Percentiles rank a stretch among this genome's conserved stretches.
These are phyloP conservation scores for Anastatica hierochuntica DNA, from an alignment of 345 rosid genomes.

Conservation along the genomic window DNA sequence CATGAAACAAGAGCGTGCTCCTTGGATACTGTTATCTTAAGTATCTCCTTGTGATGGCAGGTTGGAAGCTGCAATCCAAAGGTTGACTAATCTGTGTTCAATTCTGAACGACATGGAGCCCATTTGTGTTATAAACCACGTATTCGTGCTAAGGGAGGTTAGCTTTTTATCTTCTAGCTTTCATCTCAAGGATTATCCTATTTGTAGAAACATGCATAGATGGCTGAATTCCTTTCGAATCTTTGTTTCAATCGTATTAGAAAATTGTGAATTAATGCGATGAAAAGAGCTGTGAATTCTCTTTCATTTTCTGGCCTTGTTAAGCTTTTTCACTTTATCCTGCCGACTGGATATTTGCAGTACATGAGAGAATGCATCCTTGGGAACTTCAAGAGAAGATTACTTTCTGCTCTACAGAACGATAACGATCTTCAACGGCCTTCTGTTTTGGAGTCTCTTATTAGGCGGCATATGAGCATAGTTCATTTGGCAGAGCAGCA, in stretches of 20 bases:
- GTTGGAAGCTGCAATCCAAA: constrained; percentile 99
- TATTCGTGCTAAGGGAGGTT: constrained; percentile 96
- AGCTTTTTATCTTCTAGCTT: constrained; percentile 12
- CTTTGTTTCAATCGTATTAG: background rate
- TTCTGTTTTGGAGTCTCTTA: constrained; percentile 71
- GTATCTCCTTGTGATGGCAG: constrained; percentile 35
- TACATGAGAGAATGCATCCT: constrained; percentile 99
- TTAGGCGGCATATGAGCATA: constrained; percentile 80
- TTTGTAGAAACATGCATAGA: background rate
- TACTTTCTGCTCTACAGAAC: constrained; percentile 64
- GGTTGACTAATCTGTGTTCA: constrained; percentile 88
- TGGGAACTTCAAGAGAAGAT: constrained; percentile 90
- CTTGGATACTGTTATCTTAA: constrained; percentile 1
- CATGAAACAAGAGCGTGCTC: background rate
- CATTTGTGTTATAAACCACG: constrained; percentile 92
- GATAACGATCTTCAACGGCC: constrained; percentile 99
- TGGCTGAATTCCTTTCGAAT: background rate
- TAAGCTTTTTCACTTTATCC: constrained; percentile 5
- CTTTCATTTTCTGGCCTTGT: background rate
- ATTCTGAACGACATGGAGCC: constrained; percentile 99
- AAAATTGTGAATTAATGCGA: too few species aligned
- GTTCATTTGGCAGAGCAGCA: constrained; percentile 97
- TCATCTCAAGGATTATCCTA: background rate
- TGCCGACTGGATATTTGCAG: constrained; percentile 36
- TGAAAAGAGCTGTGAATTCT: background rate